A percentile compares a stretch with the other conserved stretches of the same genome.
These are phyloP conservation scores for Coniophora puteana DNA, from an alignment of 1,284 basidiomycete genomes.

Conservation along the genomic window DNA sequence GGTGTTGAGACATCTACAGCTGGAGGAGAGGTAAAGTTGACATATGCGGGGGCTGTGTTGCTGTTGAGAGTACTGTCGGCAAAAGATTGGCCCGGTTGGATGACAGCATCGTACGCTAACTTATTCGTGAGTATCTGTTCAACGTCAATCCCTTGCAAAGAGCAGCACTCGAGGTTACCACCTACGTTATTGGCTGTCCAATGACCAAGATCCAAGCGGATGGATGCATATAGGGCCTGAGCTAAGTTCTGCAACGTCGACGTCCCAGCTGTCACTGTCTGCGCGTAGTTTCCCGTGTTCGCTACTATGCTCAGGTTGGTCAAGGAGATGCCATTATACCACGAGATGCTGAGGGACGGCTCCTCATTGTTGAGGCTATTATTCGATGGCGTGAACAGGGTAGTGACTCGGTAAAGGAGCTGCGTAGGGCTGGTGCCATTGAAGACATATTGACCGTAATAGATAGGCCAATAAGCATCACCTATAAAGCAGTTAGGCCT, in stretches of 20 bases:
- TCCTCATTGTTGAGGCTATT: not conserved
- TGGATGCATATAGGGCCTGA: not conserved
- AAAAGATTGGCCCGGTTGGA: not conserved
- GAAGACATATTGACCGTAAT: not conserved
- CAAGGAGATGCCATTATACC: not conserved
- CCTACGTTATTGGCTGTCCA: slow-evolving; percentile 1
- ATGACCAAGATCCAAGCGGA: not conserved
- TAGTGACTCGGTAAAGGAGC: not conserved
- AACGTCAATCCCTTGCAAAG: too few species aligned
- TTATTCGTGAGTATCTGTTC: not conserved
- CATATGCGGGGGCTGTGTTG: not conserved
- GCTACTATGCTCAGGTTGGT: not conserved
- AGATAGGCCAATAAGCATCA: not conserved
- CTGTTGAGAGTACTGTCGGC: not conserved
- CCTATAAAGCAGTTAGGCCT: not conserved
- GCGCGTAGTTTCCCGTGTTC: not conserved
- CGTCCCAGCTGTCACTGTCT: not conserved
- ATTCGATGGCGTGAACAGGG: not conserved
- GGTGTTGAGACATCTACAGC: not conserved
- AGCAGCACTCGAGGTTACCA: too few species aligned
- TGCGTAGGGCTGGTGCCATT: not conserved
- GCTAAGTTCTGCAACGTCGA: not conserved
- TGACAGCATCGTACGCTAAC: not conserved
- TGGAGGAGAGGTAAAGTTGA: not conserved
- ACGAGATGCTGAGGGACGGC: not conserved